A percentile compares a stretch with the other conserved stretches of the same genome.
phyloP scores from a whole-genome alignment of 345 rosid genomes.

The Trapa incisa region DNA sequence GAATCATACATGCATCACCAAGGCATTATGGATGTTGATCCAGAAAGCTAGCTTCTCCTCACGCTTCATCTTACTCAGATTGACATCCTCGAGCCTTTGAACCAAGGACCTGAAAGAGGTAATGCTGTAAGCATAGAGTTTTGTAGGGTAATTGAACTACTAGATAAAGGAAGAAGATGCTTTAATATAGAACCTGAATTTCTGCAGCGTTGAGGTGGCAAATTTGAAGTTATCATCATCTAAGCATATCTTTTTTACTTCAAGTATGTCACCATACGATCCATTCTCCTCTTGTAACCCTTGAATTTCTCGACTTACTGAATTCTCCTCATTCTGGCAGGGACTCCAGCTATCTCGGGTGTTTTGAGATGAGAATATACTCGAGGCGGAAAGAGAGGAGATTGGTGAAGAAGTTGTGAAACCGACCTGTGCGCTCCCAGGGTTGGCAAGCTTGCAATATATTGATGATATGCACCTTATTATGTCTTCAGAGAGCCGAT shows the following conservation, averaged over 20 bases:
- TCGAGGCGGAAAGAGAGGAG: constrained; percentile 61
- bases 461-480: constrained; percentile 72
- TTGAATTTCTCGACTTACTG: constrained; percentile 14
- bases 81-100: constrained; percentile 65
- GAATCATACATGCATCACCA: constrained; percentile 69
- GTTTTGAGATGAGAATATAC: constrained; percentile 57
- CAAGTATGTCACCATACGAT: constrained; percentile 26
- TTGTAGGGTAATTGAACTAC: neutral
- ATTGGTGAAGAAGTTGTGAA: constrained; percentile 45
- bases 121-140: neutral
- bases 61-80: constrained; percentile 65
- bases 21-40: constrained; percentile 83
- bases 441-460: constrained; percentile 54
- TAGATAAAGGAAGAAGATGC: neutral
- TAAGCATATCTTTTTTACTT: constrained; percentile 42
- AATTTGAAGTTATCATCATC: constrained; percentile 50
- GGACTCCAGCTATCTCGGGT: constrained; percentile 51
- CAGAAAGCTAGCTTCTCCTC: constrained; percentile 94
- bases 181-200: constrained; percentile 43
- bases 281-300: constrained; percentile 37
- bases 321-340: constrained; percentile 31
- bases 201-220: constrained; percentile 50
- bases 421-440: constrained; percentile 19
- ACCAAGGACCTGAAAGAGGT: constrained; percentile 40
- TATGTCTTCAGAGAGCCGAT: constrained; percentile 64